A percentile compares a stretch with the other conserved stretches of the same genome.
These are phyloP conservation scores for Fusarium mangiferae DNA, from an alignment of 2,329 filamentous ascomycete species.

Conservation along the genomic window DNA sequence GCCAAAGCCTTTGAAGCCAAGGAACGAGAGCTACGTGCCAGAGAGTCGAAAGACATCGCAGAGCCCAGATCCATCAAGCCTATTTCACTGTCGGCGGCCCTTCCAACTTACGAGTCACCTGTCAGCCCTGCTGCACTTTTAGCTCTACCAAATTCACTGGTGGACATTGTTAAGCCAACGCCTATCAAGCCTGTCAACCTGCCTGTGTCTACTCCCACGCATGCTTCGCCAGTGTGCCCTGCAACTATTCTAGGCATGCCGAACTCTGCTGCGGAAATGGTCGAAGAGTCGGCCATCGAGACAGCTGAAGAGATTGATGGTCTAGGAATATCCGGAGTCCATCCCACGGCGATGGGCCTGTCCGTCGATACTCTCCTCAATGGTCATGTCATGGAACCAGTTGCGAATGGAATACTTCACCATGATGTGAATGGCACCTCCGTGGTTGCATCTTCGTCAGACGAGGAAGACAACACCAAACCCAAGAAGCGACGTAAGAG, in stretches of 20 bases:
- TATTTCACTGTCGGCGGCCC: neutral
- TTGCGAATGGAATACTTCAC: neutral
- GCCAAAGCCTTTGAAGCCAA: slow-evolving; percentile 26
- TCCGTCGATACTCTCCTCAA: slow-evolving; percentile 12
- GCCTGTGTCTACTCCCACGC: neutral
- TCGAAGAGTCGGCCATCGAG: neutral
- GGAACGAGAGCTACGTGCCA: slow-evolving; percentile 4
- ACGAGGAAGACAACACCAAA: slow-evolving; percentile 33
- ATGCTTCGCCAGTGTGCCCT: slow-evolving; percentile 56
- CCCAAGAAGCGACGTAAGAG: slow-evolving; percentile 65
- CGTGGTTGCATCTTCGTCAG: slow-evolving; percentile 28
- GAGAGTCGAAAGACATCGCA: slow-evolving; percentile 4
- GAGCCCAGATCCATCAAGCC: slow-evolving; percentile 4
- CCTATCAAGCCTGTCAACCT: neutral
- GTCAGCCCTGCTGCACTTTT: slow-evolving; percentile 59
- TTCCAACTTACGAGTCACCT: slow-evolving; percentile 46
- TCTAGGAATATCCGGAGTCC: slow-evolving; percentile 4
- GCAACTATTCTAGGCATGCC: slow-evolving; percentile 61
- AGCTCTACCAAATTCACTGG: slow-evolving; percentile 65
- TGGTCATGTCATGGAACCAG: neutral
- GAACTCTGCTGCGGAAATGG: slow-evolving; percentile 54
- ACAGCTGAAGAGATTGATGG: neutral
- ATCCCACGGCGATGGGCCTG: slow-evolving; percentile 8
- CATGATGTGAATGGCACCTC: slow-evolving; percentile 11
- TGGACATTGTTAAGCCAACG: slow-evolving; percentile 8